Evolutionary conservation across 352 stramenopile species (phyloP).

Genomic region (Phytophthora ramorum): DNA sequence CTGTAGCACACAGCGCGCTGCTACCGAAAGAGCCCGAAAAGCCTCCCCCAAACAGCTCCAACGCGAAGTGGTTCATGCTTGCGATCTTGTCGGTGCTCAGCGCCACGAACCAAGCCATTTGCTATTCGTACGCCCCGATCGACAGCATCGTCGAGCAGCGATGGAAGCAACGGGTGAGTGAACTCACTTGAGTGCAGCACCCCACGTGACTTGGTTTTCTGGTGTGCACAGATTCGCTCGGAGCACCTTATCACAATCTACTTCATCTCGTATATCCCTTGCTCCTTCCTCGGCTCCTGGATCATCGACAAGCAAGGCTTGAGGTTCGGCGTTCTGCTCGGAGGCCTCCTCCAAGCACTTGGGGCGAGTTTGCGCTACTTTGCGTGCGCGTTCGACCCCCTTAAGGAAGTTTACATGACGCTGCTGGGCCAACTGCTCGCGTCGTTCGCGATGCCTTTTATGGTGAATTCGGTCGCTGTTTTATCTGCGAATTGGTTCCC

Average conservation of each 20-base stretch:
- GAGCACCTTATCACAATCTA: conserved; percentile 81
- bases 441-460: conserved; percentile 77
- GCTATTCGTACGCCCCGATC: conserved; percentile 79
- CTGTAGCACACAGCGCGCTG: background rate
- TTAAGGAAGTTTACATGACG: conserved; percentile 42
- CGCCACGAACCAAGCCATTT: conserved; percentile 54
- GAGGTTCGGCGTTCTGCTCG: conserved; percentile 59
- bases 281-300: conserved; percentile 79
- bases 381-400: conserved; percentile 30
- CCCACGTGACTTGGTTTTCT: background rate
- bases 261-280: conserved; percentile 81
- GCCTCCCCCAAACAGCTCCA: background rate
- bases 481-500: conserved; percentile 81
- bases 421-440: conserved; percentile 65
- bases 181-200: background rate
- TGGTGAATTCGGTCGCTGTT: conserved; percentile 77
- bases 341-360: conserved; percentile 54
- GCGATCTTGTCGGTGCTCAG: conserved; percentile 56
- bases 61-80: conserved; percentile 70
- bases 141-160: conserved; percentile 54
- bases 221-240: conserved; percentile 49
- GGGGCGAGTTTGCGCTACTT: conserved; percentile 54
- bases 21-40: background rate
- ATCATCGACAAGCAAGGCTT: conserved; percentile 75
- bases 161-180: conserved; percentile 52